These are phyloP conservation scores for Acanthamoeba culbertsoni DNA, from an alignment of 208 protist species.

Conservation along the genomic window DNA sequence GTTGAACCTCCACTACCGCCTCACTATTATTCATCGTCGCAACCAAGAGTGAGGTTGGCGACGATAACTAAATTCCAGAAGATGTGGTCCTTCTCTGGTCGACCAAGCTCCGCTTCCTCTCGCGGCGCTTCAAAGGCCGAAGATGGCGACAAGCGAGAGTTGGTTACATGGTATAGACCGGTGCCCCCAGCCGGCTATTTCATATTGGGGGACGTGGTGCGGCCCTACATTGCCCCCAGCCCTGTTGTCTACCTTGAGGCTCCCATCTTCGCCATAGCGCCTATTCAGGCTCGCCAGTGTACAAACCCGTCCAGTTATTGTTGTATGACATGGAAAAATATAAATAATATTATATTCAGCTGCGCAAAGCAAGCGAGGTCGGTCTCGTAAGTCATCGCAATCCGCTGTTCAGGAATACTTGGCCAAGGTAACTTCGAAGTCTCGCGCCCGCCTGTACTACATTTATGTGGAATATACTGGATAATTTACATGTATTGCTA, in stretches of 20 bases:
- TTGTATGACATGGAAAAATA: not conserved
- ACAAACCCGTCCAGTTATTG: not conserved
- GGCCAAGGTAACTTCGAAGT: too few relatives aligned
- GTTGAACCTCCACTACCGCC: not conserved
- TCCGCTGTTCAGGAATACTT: not conserved
- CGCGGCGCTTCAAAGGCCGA: not conserved
- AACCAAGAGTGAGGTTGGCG: not conserved
- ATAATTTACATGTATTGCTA: not conserved
- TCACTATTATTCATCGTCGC: not conserved
- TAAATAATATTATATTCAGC: not conserved
- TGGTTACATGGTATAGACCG: not conserved
- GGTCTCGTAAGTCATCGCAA: too few relatives aligned
- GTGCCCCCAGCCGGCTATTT: not conserved
- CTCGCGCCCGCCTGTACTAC: not conserved
- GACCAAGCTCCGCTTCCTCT: not conserved
- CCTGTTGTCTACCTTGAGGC: not conserved
- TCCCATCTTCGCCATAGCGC: not conserved
- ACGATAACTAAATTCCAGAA: not conserved
- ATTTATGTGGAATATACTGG: not conserved
- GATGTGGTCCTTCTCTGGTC: not conserved
- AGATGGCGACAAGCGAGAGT: not conserved
- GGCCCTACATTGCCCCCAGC: slow-evolving; percentile 12
- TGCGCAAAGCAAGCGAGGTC: not conserved
- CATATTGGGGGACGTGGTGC: not conserved
- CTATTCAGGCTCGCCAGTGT: not conserved